Evolutionary conservation across 225 moss, liverwort and hornwort genomes (phyloP).

Genomic region (Physcomitrium patens): DNA sequence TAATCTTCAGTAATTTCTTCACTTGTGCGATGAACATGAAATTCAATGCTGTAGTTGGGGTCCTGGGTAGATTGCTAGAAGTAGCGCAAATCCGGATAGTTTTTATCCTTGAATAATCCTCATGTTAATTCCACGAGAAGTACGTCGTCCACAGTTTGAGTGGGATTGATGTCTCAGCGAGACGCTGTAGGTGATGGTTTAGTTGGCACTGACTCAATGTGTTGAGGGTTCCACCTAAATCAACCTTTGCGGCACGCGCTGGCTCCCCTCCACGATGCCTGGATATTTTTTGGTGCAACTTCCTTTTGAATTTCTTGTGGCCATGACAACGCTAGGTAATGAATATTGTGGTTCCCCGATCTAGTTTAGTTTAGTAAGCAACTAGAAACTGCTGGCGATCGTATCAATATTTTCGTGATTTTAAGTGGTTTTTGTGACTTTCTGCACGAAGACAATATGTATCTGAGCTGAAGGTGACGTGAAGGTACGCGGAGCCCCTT

Average conservation of each 20-base stretch:
- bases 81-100: background rate
- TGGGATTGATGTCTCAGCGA: slow-evolving; percentile 4
- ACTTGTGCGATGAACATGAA: slow-evolving; percentile 13
- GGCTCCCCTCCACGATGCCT: background rate
- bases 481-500: slow-evolving; percentile 3
- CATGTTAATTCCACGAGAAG: slow-evolving; percentile 13
- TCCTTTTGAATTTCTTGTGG: no score
- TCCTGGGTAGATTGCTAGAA: background rate
- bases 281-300: no score
- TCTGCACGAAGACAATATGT: no score
- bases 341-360: no score
- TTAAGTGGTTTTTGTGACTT: no score
- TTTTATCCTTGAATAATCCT: background rate
- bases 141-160: background rate
- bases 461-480: slow-evolving; percentile 22
- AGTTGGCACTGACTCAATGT: background rate
- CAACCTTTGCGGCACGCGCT: no score
- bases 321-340: no score
- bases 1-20: slow-evolving; percentile 15
- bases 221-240: background rate
- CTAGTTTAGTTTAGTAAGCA: no score
- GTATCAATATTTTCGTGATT: no score
- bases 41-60: background rate
- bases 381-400: no score
- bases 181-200: slow-evolving; percentile 2